Conservation (phyloP, 805 yeast genomes). For the Suhomyces vadensis region DNA sequence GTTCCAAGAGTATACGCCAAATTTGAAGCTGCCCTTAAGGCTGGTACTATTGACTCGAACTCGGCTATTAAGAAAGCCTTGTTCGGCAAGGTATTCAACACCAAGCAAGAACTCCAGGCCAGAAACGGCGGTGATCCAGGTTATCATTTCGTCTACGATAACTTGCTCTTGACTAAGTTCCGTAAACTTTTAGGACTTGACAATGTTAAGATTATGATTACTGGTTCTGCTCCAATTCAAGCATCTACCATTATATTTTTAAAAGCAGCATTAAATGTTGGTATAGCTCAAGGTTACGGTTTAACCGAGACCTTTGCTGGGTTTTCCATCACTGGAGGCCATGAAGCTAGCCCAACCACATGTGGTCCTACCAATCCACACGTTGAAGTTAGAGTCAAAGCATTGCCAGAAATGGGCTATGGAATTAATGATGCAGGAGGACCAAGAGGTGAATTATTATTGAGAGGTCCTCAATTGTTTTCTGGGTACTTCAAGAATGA, state of each 20-base stretch:
- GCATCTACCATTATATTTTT: slow-evolving; percentile 23
- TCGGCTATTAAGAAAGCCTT: slow-evolving; percentile 18
- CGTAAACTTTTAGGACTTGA: slow-evolving; percentile 35
- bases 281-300: slow-evolving; percentile 37
- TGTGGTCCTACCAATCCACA: slow-evolving; percentile 24
- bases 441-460: slow-evolving; percentile 29
- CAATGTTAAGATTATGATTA: slow-evolving; percentile 23
- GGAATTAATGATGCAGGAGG: slow-evolving; percentile 22
- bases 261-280: slow-evolving; percentile 25
- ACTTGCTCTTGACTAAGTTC: slow-evolving; percentile 31
- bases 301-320: slow-evolving; percentile 34
- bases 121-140: slow-evolving; percentile 19
- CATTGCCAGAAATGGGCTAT: slow-evolving; percentile 28
- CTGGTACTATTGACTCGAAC: slow-evolving; percentile 23
- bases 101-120: slow-evolving; percentile 19
- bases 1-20: slow-evolving; percentile 30
- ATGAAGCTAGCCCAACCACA: slow-evolving; percentile 23
- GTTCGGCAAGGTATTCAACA: slow-evolving; percentile 18
- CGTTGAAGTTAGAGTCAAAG: slow-evolving; percentile 22
- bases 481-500: slow-evolving; percentile 26
- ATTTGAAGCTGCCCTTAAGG: slow-evolving; percentile 26
- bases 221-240: slow-evolving; percentile 30
- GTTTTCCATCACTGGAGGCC: slow-evolving; percentile 16
- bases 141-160: slow-evolving; percentile 18
- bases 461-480: slow-evolving; percentile 29